Base-by-base conservation (phyloP, 352 stramenopile species). In the Phytophthora litchii region DNA sequence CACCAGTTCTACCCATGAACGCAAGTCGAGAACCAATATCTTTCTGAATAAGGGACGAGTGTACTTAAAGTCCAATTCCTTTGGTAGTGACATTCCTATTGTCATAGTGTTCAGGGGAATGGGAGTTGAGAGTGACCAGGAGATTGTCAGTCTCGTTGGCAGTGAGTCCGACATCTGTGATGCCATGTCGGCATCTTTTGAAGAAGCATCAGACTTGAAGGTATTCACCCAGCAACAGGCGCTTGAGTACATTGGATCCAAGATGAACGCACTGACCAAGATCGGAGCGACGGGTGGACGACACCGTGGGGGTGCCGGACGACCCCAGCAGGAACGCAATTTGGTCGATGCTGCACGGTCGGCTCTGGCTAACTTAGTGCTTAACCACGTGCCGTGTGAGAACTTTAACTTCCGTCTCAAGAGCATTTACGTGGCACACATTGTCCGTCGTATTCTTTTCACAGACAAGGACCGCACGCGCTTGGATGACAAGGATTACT, bases 401-500 rank as follows among this genome's bases (percentile, higher is more conserved):
- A 88, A 98, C 75, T 99, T 97, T 55, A 96, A 99, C 77, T 99
- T 99, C 65, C 82, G 95, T 16, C 81, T 97, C 19, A 99, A 99
- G 79, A 94, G 88, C 40, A 98, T 99, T 63, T 99, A 99, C 76
- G 88, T 99, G 19, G 94, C 92, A 12, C 96, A 99, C 69, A 99
- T 99, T 79, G 93, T 98, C 31, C 83, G 97, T 20, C 87, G 96
- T 38, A 88, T 97, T 47, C 75, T 96, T 20, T 80, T 89, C 44
- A 95, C 88, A 17, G 85, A 95, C 67, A 90, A 89, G 64, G 84
- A 95, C 60, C 78, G 94, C 49, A 93, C 82, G 53, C 83, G 81
- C 7, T 75, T 99, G 45, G 97, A 99, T 70, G 97, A 99, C 76
- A 99, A 99, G 73, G 98, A 99, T 78, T 99, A 99, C 77, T 99